Evolutionary conservation across 2,329 filamentous ascomycete species (phyloP).

Genomic region (Beauveria pseudobassiana): DNA sequence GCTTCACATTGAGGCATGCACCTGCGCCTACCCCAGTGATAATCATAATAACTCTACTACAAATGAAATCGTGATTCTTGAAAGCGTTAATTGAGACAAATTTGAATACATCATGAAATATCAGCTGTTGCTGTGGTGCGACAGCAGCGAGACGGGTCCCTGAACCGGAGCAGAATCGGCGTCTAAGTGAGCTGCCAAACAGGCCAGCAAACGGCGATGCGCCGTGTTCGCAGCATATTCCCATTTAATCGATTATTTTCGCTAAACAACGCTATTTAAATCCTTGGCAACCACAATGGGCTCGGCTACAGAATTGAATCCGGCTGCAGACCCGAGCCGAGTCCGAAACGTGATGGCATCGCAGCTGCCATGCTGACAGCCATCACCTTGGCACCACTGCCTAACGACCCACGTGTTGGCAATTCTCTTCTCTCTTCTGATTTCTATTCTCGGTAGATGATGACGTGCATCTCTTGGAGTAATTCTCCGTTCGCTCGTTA

Average conservation of each 20-base stretch:
- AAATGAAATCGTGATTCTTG: too few relatives aligned
- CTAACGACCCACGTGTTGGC: background rate
- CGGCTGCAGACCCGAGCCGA: background rate
- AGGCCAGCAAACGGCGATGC: slow-evolving; percentile 2
- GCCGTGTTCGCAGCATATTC: background rate
- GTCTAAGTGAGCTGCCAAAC: background rate
- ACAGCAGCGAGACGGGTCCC: background rate
- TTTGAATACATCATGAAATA: background rate
- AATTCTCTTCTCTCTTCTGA: background rate
- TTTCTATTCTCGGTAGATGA: background rate
- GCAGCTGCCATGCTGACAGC: background rate
- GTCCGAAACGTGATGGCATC: background rate
- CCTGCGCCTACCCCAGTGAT: too few relatives aligned
- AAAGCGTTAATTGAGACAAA: background rate
- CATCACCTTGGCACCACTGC: background rate
- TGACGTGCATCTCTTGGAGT: slow-evolving; percentile 2
- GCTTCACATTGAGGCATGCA: background rate
- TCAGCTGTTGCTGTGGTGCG: background rate
- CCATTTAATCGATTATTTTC: background rate
- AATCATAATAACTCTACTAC: too few relatives aligned
- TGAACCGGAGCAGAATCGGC: background rate
- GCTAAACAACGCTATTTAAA: background rate
- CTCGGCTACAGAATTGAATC: background rate
- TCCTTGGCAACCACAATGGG: background rate
- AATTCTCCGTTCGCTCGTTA: slow-evolving; percentile 4